Evolutionary conservation across 1,139 yeast species (phyloP).

Genomic region (Scheffersomyces insectosa): DNA sequence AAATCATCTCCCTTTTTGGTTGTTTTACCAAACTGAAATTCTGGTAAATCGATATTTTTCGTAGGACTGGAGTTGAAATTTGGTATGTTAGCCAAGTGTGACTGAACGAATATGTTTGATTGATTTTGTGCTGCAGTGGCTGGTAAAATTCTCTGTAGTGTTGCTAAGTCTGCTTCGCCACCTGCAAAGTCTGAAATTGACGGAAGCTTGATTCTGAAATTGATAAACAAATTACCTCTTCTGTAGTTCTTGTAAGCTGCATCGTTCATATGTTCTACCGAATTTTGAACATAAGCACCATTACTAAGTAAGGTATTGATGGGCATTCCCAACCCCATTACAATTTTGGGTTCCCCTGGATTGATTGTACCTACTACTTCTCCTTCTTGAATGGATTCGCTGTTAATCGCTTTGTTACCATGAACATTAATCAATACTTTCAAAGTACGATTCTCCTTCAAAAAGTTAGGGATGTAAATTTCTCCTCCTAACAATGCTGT

Average conservation of each 20-base stretch:
- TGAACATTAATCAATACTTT: slow-evolving; percentile 42
- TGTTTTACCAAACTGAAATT: not conserved
- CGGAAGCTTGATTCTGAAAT: slow-evolving; percentile 42
- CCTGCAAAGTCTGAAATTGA: slow-evolving; percentile 25
- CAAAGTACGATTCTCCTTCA: slow-evolving; percentile 41
- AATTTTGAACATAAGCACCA: slow-evolving; percentile 23
- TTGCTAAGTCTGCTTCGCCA: slow-evolving; percentile 20
- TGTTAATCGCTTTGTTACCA: slow-evolving; percentile 29
- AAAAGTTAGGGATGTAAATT: slow-evolving; percentile 44
- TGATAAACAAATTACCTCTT: slow-evolving; percentile 43
- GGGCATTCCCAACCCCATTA: slow-evolving; percentile 65
- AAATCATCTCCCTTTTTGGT: not conserved
- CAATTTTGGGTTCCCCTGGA: slow-evolving; percentile 48
- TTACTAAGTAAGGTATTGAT: slow-evolving; percentile 43
- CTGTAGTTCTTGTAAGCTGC: slow-evolving; percentile 23
- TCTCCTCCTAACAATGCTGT: slow-evolving; percentile 60
- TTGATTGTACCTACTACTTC: slow-evolving; percentile 49
- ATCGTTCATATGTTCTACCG: slow-evolving; percentile 16
- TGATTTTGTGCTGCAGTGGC: not conserved
- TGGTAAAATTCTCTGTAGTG: slow-evolving; percentile 31
- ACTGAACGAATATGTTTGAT: slow-evolving; percentile 9
- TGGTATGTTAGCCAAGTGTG: slow-evolving; percentile 28
- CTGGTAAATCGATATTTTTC: not conserved
- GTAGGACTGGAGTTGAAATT: not conserved
- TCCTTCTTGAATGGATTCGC: slow-evolving; percentile 36